Conservation (phyloP, 2,329 filamentous ascomycete genomes). For the Coniella lustricola region DNA sequence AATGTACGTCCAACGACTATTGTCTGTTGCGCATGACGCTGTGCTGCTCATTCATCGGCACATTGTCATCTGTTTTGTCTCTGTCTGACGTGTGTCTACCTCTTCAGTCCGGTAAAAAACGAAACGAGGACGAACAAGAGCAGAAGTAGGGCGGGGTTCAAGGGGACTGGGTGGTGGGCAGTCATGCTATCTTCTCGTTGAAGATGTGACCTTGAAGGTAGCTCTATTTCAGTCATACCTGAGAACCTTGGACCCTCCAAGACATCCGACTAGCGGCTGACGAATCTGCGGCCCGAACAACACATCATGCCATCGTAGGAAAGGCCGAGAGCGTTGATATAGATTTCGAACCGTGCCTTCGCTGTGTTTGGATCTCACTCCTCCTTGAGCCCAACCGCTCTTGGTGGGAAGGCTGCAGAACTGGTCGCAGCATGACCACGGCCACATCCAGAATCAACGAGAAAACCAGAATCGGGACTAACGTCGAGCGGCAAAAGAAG, state of each 20-base stretch:
- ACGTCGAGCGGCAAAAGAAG: not conserved
- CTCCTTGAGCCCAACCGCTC: too few species aligned
- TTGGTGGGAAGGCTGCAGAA: not conserved
- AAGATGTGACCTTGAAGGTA: too few species aligned
- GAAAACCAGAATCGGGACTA: not conserved
- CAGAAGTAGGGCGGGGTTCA: too few species aligned
- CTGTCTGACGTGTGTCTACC: not conserved
- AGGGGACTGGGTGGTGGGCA: too few species aligned
- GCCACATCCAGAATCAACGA: not conserved
- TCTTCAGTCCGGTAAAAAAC: too few species aligned
- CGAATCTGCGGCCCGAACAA: not conserved
- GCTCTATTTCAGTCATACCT: too few species aligned
- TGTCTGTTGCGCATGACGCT: not conserved
- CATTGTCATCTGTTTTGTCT: not conserved
- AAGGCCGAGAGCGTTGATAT: not conserved
- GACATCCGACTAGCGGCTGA: not conserved
- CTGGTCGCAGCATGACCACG: not conserved
- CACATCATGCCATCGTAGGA: not conserved
- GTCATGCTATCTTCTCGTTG: too few species aligned
- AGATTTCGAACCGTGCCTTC: not conserved
- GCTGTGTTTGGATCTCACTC: not conserved
- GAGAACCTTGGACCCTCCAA: too few species aligned
- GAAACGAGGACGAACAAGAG: too few species aligned
- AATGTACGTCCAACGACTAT: not conserved
- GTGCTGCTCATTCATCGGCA: too few species aligned